Evolutionary conservation across 257 asterid species (phyloP).

Genomic region (Solanum piurae): DNA sequence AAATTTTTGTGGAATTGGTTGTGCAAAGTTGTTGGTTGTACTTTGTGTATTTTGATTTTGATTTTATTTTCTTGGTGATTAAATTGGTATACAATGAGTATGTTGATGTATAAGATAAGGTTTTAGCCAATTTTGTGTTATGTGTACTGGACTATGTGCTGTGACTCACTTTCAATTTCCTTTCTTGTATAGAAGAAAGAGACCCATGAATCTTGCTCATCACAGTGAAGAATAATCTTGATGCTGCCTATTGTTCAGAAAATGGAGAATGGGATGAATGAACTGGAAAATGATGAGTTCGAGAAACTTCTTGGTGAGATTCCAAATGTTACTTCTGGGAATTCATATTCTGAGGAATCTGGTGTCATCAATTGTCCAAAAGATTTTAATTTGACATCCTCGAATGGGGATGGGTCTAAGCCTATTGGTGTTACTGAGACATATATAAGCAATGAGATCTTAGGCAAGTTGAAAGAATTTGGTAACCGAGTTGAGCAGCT

Average conservation of each 20-base stretch:
- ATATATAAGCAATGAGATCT: neutral
- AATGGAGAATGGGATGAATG: neutral
- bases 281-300: neutral
- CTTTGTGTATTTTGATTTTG: neutral
- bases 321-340: neutral
- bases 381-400: neutral
- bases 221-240: neutral
- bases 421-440: neutral
- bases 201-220: neutral
- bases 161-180: neutral
- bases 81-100: neutral
- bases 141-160: neutral
- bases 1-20: neutral
- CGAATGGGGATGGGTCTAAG: neutral
- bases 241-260: neutral
- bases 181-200: neutral
- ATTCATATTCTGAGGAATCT: neutral
- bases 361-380: neutral
- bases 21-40: neutral
- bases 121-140: neutral
- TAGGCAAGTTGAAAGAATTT: neutral
- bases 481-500: neutral
- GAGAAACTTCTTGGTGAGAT: constrained; percentile 1
- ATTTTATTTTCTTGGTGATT: neutral
- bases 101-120: neutral